Evolutionary conservation across 1,139 yeast genomes (phyloP), one percentile per base, ranked within the genome.

Genomic region (Sugiyamaella pinicola): DNA sequence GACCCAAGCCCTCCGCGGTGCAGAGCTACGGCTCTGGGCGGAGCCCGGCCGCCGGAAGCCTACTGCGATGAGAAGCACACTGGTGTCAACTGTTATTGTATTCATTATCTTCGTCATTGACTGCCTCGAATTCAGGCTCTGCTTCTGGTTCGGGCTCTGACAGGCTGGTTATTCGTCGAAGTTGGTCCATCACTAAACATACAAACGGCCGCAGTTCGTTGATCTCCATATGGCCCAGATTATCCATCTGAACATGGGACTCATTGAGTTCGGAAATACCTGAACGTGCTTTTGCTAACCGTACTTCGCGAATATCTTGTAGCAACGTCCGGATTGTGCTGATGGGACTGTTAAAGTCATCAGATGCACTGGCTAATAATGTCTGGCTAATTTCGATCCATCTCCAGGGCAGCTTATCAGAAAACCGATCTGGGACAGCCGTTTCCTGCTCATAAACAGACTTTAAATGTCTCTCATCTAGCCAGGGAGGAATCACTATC

Each of bases 131-230:
- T 3, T 55, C 56, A 19, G 49, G 57, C 7, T 39, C 57, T 15
- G 52, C 57, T 2, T 47, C 31, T 6, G 15, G 34, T 29, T 43
- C 52, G 15, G 18, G 70, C 33, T 56, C 65, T 10, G 61, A 59
- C 9, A 70, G 70, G 1, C 79, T 78, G 53, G 82, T 81, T 17
- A 85, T 63, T 42, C 74, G 73, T 46, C 85, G 74, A 59, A 93
- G 71, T 61, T 84, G 84, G 58, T 85, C 84, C 98, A 93, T 93
- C 2, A 88, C 87, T 9, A 76, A 74, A 15, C 84, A 75, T 35
- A 90, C 83, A 64, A 90, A 87, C 2, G 96, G 95, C 58, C 98
- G 72, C 47, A 91, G 74, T 65, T 90, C 97, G 67, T 90, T 90
- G 58, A 93, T 83, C 68, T 93, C 99, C 76, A 90, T 68, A 38